Evolutionary conservation across 108 stramenopile species (phyloP).

Genomic region (Epipyxis sp.): DNA sequence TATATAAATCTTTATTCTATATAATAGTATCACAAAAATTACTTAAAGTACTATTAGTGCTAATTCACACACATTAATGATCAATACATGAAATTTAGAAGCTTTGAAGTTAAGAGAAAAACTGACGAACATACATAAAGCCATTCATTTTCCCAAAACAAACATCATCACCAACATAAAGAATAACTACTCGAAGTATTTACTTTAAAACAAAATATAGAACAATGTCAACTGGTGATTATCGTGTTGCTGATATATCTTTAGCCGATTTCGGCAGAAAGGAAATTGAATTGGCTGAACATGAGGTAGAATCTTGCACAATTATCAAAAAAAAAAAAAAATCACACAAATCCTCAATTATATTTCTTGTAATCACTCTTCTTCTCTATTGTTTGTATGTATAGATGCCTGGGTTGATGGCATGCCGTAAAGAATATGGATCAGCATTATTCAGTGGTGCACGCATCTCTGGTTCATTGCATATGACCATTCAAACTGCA

Average conservation of each 20-base stretch:
- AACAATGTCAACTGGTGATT: conserved; percentile 93
- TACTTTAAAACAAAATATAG: no score
- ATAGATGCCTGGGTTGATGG: conserved; percentile 99
- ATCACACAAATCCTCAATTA: no score
- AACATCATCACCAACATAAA: no score
- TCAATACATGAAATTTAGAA: no score
- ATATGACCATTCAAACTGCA: conserved; percentile 99
- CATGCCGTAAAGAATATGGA: conserved; percentile 86
- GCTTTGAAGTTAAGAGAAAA: no score
- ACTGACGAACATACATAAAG: no score
- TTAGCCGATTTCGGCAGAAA: conserved; percentile 99
- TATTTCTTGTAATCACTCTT: neutral
- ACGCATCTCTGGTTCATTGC: conserved; percentile 90
- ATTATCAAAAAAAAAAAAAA: neutral
- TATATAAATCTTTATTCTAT: no score
- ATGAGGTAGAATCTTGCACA: conserved; percentile 35
- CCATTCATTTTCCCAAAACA: no score
- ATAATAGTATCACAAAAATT: no score
- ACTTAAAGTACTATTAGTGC: no score
- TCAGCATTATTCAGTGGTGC: conserved; percentile 77
- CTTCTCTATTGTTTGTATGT: conserved; percentile 35
- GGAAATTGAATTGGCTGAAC: conserved; percentile 97
- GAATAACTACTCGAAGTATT: no score
- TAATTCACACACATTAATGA: no score
- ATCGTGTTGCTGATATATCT: conserved; percentile 97